Base-by-base conservation (phyloP, 1,284 basidiomycete species). In the Ceratobasidium sp. region DNA sequence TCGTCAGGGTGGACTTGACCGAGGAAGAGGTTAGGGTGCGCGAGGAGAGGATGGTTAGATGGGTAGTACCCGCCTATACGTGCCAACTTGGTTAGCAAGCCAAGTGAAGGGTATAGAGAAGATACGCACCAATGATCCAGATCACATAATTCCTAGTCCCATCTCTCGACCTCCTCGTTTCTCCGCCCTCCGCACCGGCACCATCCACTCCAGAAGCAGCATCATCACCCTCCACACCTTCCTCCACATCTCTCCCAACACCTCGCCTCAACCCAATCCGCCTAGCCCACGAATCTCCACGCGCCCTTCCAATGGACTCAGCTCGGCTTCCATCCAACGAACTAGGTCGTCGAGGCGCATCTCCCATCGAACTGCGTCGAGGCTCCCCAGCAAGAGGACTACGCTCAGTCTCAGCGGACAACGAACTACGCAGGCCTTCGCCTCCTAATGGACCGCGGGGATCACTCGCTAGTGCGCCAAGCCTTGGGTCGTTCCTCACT, bases 31-130 rank as follows among this genome's bases (percentile, higher is more conserved):
- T 90, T 89, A 0, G 90, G 90, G 33, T 92, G 92, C 5, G 90
- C 91, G 59, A 96, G 89, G 75, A 97, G 90, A 65, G 89, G 92
- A 81, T 96, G 94, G 76, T 93, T 90, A 27, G 92, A 91, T 0
- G 94, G 93, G 80, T 96, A 97, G 80, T 95, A 94, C 41, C 84
- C 85, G 22, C 94, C 94, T 24, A 11, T 41, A 11, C 6, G 11
- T 41, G 36, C 36, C 36, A 41, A 5, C 4, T 41, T 41, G 4
- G 36, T 41, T 11, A 41, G 36, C 11, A 4, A 11, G 11, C 11
- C 4, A 41, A 41, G 36, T 41, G 36, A 41, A 11, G 11, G 4
- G 36, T 4, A 11, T 41, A 11, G 6, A 5, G 36, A 11, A 41
- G 36, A 41, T 41, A 41, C 36, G 36, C 36, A 41, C 36, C 36